Evolutionary conservation across 495 filamentous ascomycete species (phyloP).

Genomic region (Trichoderma parareesei): DNA sequence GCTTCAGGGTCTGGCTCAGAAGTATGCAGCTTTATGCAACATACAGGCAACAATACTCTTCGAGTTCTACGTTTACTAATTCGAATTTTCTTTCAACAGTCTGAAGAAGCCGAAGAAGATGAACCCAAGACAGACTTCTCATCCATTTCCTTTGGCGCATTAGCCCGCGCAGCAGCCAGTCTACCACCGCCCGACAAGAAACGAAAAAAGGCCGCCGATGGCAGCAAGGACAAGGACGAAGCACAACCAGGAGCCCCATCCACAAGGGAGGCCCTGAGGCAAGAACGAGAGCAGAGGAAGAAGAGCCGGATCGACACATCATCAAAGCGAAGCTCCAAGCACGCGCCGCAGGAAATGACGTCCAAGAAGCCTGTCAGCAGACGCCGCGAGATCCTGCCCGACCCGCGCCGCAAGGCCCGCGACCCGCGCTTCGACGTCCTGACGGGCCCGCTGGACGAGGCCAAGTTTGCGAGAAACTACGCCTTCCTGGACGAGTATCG

Average conservation of each 20-base stretch:
- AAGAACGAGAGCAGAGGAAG: conserved; percentile 1
- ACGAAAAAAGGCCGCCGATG: conserved; percentile 20
- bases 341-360: conserved; percentile 73
- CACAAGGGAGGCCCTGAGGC: background rate
- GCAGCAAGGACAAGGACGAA: conserved; percentile 13
- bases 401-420: conserved; percentile 43
- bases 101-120: conserved; percentile 14
- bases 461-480: conserved; percentile 58
- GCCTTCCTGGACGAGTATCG: conserved; percentile 81
- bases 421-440: conserved; percentile 74
- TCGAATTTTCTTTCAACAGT: background rate
- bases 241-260: background rate
- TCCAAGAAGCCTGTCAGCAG: conserved; percentile 78
- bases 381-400: conserved; percentile 58
- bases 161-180: conserved; percentile 75
- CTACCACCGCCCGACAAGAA: conserved; percentile 30
- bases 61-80: conserved; percentile 10
- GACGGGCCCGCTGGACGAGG: conserved; percentile 37
- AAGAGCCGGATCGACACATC: background rate
- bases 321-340: conserved; percentile 44
- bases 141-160: conserved; percentile 72
- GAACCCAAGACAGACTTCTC: conserved; percentile 29
- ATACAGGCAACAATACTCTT: background rate
- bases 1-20: conserved; percentile 15
- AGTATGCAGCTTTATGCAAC: background rate